phyloP scores from a whole-genome alignment of 2,329 filamentous ascomycete genomes.

The Neopestalotiopsis clavispora region DNA sequence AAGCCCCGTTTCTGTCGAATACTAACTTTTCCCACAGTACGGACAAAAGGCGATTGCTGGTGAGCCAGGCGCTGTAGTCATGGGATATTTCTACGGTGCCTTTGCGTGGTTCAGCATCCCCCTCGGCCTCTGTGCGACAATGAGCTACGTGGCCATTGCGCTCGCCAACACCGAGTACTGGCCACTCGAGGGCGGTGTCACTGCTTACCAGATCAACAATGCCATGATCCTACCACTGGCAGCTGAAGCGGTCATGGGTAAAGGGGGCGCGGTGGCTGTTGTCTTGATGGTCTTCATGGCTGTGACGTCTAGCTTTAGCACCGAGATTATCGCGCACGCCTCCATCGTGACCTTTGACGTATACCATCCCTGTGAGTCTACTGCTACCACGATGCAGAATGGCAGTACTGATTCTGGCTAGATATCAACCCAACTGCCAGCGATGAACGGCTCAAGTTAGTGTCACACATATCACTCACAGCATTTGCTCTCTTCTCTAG shows the following conservation, averaged over 20 bases:
- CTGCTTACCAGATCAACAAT: slow-evolving; percentile 64
- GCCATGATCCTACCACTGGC: slow-evolving; percentile 71
- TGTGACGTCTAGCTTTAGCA: slow-evolving; percentile 69
- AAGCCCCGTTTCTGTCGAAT: accelerated
- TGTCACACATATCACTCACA: slow-evolving; percentile 67
- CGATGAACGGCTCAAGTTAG: slow-evolving; percentile 68
- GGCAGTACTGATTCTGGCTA: background rate
- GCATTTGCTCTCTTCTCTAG: slow-evolving; percentile 67
- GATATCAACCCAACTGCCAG: slow-evolving; percentile 69
- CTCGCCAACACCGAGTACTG: slow-evolving; percentile 64
- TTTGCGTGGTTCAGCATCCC: slow-evolving; percentile 75
- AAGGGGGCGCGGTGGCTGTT: slow-evolving; percentile 68
- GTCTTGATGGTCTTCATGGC: slow-evolving; percentile 74
- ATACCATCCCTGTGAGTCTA: slow-evolving; percentile 59
- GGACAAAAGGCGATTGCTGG: slow-evolving; percentile 77
- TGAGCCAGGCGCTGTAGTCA: slow-evolving; percentile 68
- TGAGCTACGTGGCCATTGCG: slow-evolving; percentile 69
- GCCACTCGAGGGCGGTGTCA: slow-evolving; percentile 61
- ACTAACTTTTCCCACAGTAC: slow-evolving; percentile 45
- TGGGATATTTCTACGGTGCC: slow-evolving; percentile 71
- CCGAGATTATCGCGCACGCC: slow-evolving; percentile 72
- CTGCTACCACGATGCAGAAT: background rate
- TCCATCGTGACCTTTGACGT: slow-evolving; percentile 74
- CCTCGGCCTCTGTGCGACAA: slow-evolving; percentile 71
- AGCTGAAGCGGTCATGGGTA: slow-evolving; percentile 68